Percentiles rank a stretch among this genome's conserved stretches.
Evolutionary conservation across 306 rosid species (phyloP).

Genomic region (Quercus agrifolia): DNA sequence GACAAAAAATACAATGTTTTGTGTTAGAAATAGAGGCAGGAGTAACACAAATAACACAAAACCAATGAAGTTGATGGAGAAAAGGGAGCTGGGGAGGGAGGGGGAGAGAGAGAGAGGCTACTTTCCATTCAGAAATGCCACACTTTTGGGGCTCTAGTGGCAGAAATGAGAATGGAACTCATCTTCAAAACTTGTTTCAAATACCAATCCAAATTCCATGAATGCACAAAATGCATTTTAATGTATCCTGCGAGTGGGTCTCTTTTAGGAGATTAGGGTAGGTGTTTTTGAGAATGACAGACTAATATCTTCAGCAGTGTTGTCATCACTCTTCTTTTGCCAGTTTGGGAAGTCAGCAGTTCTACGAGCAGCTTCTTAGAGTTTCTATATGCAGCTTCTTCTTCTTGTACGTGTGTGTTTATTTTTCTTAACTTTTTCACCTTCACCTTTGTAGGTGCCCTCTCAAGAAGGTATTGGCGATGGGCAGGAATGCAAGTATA

Average conservation of each 20-base stretch:
- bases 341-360: too few species aligned
- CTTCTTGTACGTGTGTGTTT: not conserved
- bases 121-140: not conserved
- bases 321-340: too few species aligned
- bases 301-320: too few species aligned
- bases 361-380: too few species aligned
- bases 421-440: not conserved
- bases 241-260: not conserved
- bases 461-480: not conserved
- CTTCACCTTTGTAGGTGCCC: conserved; percentile 10
- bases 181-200: too few species aligned
- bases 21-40: not conserved
- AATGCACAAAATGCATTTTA: too few species aligned
- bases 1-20: not conserved
- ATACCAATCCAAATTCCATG: too few species aligned
- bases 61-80: not conserved
- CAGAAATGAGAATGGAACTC: too few species aligned
- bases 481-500: not conserved
- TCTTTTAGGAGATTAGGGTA: not conserved
- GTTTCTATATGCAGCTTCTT: not conserved
- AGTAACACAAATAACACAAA: not conserved
- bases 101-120: not conserved
- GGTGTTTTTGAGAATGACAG: not conserved
- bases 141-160: not conserved
- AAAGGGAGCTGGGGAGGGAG: not conserved